Evolutionary conservation across 164 flowering plant species (phyloP).

Genomic region (Nymphaea thermarum): DNA sequence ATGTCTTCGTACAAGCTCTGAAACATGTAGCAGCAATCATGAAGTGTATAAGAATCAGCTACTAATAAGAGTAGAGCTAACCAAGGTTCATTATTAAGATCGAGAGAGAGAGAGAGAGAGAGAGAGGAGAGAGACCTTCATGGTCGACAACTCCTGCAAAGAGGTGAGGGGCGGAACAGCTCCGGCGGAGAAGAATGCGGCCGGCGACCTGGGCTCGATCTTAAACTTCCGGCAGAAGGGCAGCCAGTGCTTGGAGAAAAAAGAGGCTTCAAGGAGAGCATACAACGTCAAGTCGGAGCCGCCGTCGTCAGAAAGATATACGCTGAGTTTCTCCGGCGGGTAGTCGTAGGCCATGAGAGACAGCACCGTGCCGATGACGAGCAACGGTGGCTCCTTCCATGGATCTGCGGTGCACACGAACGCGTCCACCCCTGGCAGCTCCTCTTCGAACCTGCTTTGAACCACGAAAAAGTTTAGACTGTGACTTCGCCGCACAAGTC

Average conservation of each 20-base stretch:
- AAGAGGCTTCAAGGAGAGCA: slow-evolving; percentile 35
- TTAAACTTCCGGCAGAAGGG: slow-evolving; percentile 36
- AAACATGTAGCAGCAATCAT: neutral
- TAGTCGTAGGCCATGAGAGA: slow-evolving; percentile 37
- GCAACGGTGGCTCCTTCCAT: slow-evolving; percentile 27
- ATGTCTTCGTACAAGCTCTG: slow-evolving; percentile 48
- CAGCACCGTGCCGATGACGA: slow-evolving; percentile 31
- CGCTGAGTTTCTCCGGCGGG: slow-evolving; percentile 27
- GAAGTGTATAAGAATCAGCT: no score
- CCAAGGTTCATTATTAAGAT: neutral
- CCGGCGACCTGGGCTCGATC: slow-evolving; percentile 28
- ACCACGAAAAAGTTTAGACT: neutral
- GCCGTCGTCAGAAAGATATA: slow-evolving; percentile 41
- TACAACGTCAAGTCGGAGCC: slow-evolving; percentile 31
- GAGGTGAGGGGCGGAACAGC: neutral
- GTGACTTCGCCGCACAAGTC: neutral
- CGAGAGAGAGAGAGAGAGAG: neutral
- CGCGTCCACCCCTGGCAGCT: slow-evolving; percentile 27
- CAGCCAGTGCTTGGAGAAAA: slow-evolving; percentile 26
- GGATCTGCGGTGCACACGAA: slow-evolving; percentile 48
- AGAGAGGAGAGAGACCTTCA: slow-evolving; percentile 3
- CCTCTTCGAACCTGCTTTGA: slow-evolving; percentile 10
- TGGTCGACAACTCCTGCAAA: neutral
- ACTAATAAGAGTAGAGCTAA: no score
- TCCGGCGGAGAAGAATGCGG: slow-evolving; percentile 15